Conservation (phyloP, 768 basidiomycete genomes). For the Guyanaporus albipodus region DNA sequence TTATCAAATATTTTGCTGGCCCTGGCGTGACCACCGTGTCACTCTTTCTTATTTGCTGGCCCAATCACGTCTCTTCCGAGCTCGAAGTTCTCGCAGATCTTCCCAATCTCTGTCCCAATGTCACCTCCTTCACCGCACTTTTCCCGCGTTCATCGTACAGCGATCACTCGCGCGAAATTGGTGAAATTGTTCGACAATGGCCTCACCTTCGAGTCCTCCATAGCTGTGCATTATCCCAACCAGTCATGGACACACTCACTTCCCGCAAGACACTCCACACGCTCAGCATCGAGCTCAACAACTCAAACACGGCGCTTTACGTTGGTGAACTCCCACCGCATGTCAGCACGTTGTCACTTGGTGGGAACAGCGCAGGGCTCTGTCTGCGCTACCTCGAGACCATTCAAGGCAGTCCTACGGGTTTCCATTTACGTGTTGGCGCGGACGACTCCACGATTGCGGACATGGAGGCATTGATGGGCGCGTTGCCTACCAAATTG, state of each 20-base stretch:
- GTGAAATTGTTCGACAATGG: slow-evolving; percentile 22
- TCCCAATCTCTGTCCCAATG: slow-evolving; percentile 22
- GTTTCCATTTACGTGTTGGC: slow-evolving; percentile 22
- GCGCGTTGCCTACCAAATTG: slow-evolving; percentile 9
- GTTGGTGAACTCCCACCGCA: slow-evolving; percentile 17
- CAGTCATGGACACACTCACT: slow-evolving; percentile 17
- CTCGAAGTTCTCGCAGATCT: slow-evolving; percentile 18
- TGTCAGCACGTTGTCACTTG: slow-evolving; percentile 20
- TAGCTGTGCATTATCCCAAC: slow-evolving; percentile 20
- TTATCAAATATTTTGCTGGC: slow-evolving; percentile 24
- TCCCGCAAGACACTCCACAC: slow-evolving; percentile 14
- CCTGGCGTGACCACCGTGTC: slow-evolving; percentile 18
- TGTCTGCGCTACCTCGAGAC: slow-evolving; percentile 22
- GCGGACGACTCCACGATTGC: slow-evolving; percentile 22
- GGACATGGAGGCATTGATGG: slow-evolving; percentile 15
- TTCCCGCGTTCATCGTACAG: slow-evolving; percentile 27
- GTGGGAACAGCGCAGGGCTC: slow-evolving; percentile 20
- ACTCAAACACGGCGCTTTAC: slow-evolving; percentile 17
- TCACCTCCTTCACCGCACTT: slow-evolving; percentile 23
- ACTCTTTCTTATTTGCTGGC: slow-evolving; percentile 24
- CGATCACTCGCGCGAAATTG: slow-evolving; percentile 26
- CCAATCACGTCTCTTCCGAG: slow-evolving; percentile 20
- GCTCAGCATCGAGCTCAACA: slow-evolving; percentile 27
- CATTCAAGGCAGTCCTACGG: slow-evolving; percentile 13
- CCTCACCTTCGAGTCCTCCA: slow-evolving; percentile 14